Base-by-base conservation (phyloP, 192 early-diverging fungal genomes). In the Backusella liffmaniae region DNA sequence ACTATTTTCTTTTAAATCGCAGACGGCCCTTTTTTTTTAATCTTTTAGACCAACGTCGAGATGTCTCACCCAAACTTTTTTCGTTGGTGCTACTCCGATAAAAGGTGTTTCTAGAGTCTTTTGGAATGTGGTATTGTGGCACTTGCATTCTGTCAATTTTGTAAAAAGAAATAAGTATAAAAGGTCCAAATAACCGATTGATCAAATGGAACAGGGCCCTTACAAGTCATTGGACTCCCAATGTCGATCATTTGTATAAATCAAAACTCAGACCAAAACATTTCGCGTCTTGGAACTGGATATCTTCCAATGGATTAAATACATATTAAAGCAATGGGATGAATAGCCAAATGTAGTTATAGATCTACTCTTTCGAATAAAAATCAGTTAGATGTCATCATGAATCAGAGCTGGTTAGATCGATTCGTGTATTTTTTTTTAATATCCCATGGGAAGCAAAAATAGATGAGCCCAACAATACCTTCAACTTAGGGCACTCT, bases 11-110 rank as follows among this genome's bases (percentile, higher is more conserved):
- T 32, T 32, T 32, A 1, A 32, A 32, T 32, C 30, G 30, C 30
- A 44, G 37, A 39, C 10, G 37, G 0, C 37, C 9, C 42, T 44
- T 53, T 53, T n/a, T 53, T 53, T 53, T 21, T 6, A 21, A 18
- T 51, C n/a, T 51, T 51, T 53, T 18, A 53, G n/a, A 56, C 5
- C 18, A 21, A 56, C 8, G 8, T 23, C 53, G 23, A 23, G 9
- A 56, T 56, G 53, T 56, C 53, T 56, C 53, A 56, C 53, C 53
- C 53, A 59, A 53, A 23, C 23, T 59, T 59, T 59, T 59, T 12
- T 59, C 10, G 8, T 26, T 59, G 9, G 21, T 59, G 53, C 53
- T 21, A 59, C 53, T 59, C 53, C 53, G 53, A 23, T 23, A 59
- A 49, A 49, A n/a, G n/a, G 53, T 59, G 53, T 23, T 26, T 59